Percentiles rank a stretch among this genome's conserved stretches.
Conservation (phyloP, 139 green algal genomes). For the Chloropicon primus region DNA sequence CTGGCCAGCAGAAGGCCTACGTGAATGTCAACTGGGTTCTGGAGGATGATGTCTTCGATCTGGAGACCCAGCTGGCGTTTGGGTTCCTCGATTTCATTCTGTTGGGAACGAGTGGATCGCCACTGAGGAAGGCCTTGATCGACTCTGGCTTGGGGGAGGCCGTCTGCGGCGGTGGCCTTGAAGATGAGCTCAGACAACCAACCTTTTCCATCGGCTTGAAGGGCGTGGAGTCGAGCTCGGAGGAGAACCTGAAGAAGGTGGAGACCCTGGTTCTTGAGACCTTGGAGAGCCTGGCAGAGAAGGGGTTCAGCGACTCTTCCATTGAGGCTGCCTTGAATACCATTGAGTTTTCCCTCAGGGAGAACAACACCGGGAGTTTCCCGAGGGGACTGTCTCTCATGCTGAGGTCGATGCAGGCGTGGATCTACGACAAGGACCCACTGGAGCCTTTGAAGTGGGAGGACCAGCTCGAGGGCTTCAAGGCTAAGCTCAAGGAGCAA, state of each 20-base stretch:
- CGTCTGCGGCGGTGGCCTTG: constrained; percentile 79
- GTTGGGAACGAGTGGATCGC: constrained; percentile 74
- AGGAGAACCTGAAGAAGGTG: constrained; percentile 53
- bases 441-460: constrained; percentile 82
- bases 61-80: constrained; percentile 83
- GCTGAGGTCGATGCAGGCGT: constrained; percentile 70
- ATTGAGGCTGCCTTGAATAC: constrained; percentile 93
- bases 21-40: constrained; percentile 86
- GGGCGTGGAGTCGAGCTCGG: constrained; percentile 39
- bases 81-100: constrained; percentile 94
- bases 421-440: constrained; percentile 93
- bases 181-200: constrained; percentile 84
- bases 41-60: constrained; percentile 61
- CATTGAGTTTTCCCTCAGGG: constrained; percentile 92
- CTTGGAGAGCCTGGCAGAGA: constrained; percentile 46
- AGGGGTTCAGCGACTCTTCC: constrained; percentile 54
- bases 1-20: constrained; percentile 43
- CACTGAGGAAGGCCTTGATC: constrained; percentile 83
- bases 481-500: not conserved
- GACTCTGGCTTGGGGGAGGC: constrained; percentile 80
- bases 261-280: constrained; percentile 67
- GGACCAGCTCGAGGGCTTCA: constrained; percentile 15
- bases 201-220: constrained; percentile 33
- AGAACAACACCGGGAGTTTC: constrained; percentile 99
- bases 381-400: constrained; percentile 90